phyloP scores from a whole-genome alignment of 2,329 filamentous ascomycete species.

The Triangularia verruculosa region DNA sequence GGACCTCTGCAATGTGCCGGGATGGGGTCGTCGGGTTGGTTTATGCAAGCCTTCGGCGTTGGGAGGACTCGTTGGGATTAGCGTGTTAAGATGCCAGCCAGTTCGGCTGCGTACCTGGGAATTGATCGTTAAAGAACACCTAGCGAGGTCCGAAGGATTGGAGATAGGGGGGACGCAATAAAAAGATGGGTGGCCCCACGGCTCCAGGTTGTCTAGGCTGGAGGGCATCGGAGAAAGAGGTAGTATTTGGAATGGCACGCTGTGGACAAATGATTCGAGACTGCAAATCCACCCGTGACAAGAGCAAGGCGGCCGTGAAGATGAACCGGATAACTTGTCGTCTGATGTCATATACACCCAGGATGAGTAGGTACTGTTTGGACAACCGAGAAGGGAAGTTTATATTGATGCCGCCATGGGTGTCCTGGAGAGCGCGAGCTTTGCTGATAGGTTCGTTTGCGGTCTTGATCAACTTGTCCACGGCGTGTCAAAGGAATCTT shows the following conservation, averaged over 20 bases:
- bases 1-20: constrained; percentile 8
- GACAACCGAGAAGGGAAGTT: too few relatives aligned
- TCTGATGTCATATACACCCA: too few relatives aligned
- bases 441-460: background rate
- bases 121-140: background rate
- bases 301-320: too few relatives aligned
- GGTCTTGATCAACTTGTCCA: background rate
- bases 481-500: background rate
- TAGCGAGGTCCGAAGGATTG: background rate
- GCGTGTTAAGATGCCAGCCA: constrained; percentile 17
- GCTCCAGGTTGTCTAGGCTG: constrained; percentile 5
- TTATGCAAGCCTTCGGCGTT: constrained; percentile 29
- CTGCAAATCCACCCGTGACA: background rate
- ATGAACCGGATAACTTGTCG: too few relatives aligned
- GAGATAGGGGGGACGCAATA: background rate
- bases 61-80: constrained; percentile 24
- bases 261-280: background rate
- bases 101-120: background rate
- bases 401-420: too few relatives aligned
- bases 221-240: background rate
- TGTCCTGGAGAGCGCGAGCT: too few relatives aligned
- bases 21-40: constrained; percentile 17
- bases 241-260: background rate
- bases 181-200: constrained; percentile 2
- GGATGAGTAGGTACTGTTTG: too few relatives aligned